Evolutionary conservation across 176 grass and related monocot species (phyloP).

Genomic region (Juncus effusus): DNA sequence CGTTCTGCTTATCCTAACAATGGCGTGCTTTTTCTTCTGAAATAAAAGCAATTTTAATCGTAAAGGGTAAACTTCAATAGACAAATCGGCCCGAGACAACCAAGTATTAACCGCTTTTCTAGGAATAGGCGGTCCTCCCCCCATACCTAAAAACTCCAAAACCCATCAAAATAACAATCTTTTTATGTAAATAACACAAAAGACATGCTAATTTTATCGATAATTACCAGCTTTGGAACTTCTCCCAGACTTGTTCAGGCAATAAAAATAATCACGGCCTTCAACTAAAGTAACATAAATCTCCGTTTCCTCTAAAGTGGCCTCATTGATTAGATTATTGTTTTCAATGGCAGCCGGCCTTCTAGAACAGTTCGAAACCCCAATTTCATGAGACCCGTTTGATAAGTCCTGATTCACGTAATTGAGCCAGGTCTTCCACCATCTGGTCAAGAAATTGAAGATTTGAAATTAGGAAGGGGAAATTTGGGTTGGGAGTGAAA

Average conservation of each 20-base stretch:
- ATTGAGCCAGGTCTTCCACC: conserved; percentile 99
- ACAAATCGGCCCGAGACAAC: conserved; percentile 89
- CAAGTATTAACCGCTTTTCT: conserved; percentile 94
- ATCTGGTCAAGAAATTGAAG: conserved; percentile 40
- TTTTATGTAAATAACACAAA: background rate
- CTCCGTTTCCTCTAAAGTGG: conserved; percentile 78
- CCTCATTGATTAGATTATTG: conserved; percentile 75
- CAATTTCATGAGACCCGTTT: conserved; percentile 71
- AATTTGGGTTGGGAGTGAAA: background rate
- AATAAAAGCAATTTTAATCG: conserved; percentile 81
- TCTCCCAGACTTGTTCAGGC: conserved; percentile 88
- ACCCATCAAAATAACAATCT: no score
- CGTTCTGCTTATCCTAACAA: conserved; percentile 99
- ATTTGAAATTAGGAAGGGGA: background rate
- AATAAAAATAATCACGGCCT: conserved; percentile 94
- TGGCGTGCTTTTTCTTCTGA: conserved; percentile 66
- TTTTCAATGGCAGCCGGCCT: conserved; percentile 91
- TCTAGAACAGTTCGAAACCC: conserved; percentile 23
- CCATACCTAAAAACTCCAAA: conserved; percentile 67
- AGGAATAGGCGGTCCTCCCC: conserved; percentile 74
- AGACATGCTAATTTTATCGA: conserved; percentile 2
- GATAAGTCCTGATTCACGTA: conserved; percentile 82
- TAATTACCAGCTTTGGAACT: conserved; percentile 79
- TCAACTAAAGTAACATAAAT: conserved; percentile 90
- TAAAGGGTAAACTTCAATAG: conserved; percentile 98